phyloP scores from a whole-genome alignment of 2,329 filamentous ascomycete species.

The Xylariaceae sp. region DNA sequence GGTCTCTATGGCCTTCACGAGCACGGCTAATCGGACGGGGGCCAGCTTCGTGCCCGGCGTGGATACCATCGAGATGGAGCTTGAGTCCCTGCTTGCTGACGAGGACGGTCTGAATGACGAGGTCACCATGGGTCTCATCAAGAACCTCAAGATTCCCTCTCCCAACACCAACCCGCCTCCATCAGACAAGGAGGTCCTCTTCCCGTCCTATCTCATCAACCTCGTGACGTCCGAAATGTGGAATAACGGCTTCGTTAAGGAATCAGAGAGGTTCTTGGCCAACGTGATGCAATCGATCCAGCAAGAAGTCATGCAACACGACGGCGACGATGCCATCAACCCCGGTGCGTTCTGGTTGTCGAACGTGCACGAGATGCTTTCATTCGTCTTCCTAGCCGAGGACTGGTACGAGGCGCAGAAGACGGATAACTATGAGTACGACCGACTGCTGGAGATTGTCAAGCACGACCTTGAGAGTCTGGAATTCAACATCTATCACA shows the following conservation, averaged over 20 bases:
- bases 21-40: slow-evolving; percentile 60
- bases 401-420: slow-evolving; percentile 99
- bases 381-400: slow-evolving; percentile 96
- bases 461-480: slow-evolving; percentile 98
- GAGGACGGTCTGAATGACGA: slow-evolving; percentile 96
- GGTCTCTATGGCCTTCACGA: slow-evolving; percentile 85
- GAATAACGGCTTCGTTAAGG: slow-evolving; percentile 99
- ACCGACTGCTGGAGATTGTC: slow-evolving; percentile 93
- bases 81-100: slow-evolving; percentile 87
- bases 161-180: slow-evolving; percentile 81
- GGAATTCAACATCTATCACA: slow-evolving; percentile 99
- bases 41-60: slow-evolving; percentile 71
- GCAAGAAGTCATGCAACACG: slow-evolving; percentile 98
- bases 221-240: slow-evolving; percentile 99
- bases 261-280: slow-evolving; percentile 95
- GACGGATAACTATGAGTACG: slow-evolving; percentile 98
- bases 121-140: slow-evolving; percentile 91
- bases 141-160: slow-evolving; percentile 90
- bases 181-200: slow-evolving; percentile 96
- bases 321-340: slow-evolving; percentile 94
- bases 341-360: slow-evolving; percentile 98
- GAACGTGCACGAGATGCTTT: slow-evolving; percentile 99
- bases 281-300: slow-evolving; percentile 99
- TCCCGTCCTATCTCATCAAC: slow-evolving; percentile 98
- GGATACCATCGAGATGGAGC: slow-evolving; percentile 90